These are phyloP conservation scores for Polygonum maritimum DNA, from an alignment of 148 eudicot species.

Conservation along the genomic window DNA sequence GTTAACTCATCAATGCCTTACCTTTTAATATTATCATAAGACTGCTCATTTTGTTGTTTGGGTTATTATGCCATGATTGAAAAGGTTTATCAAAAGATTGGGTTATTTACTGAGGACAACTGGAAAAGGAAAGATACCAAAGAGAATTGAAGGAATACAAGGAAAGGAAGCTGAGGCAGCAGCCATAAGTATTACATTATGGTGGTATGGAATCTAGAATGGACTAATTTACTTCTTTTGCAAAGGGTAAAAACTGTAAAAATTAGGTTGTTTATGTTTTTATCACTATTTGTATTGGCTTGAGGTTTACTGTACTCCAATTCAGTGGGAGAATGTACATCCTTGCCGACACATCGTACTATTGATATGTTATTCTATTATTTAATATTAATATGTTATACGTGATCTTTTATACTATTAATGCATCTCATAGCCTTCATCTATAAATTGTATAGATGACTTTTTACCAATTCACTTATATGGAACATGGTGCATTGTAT, in stretches of 20 bases:
- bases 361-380: too few relatives aligned
- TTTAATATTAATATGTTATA: too few relatives aligned
- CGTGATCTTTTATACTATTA: too few relatives aligned
- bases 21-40: neutral
- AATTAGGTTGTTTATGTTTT: neutral
- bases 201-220: neutral
- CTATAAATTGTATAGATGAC: too few relatives aligned
- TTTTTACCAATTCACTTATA: too few relatives aligned
- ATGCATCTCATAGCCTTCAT: too few relatives aligned
- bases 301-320: neutral
- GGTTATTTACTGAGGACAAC: constrained; percentile 36
- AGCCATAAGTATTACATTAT: neutral
- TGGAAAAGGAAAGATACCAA: constrained; percentile 68
- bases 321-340: neutral
- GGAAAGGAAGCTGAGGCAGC: constrained; percentile 14
- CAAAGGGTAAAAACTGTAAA: neutral
- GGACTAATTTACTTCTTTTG: neutral
- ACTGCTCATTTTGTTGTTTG: neutral
- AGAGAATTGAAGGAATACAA: constrained; percentile 58
- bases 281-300: neutral
- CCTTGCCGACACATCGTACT: neutral
- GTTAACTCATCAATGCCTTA: neutral
- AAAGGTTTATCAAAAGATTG: constrained; percentile 57
- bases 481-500: too few relatives aligned
- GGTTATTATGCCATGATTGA: neutral